phyloP scores from a whole-genome alignment of 192 early-diverging fungal genomes.

The Coemansia pectinata region DNA sequence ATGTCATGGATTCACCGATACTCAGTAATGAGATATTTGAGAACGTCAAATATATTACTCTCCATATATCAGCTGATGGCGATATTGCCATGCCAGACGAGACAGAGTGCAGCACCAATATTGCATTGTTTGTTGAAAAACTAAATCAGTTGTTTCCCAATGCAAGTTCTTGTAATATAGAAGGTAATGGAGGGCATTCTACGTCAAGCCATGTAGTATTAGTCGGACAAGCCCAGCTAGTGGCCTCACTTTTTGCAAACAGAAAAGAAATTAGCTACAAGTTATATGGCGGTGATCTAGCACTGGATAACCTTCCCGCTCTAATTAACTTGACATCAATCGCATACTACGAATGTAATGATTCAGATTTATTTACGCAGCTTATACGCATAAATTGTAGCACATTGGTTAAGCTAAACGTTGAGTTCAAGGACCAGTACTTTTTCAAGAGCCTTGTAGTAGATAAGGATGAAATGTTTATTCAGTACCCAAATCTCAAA shows the following conservation, averaged over 20 bases:
- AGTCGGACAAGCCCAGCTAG: neutral
- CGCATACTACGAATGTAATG: neutral
- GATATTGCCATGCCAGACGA: neutral
- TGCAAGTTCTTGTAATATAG: neutral
- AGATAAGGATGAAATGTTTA: neutral
- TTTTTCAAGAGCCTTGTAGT: neutral
- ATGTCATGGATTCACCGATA: neutral
- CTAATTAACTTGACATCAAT: neutral
- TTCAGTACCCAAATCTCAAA: slow-evolving; percentile 2
- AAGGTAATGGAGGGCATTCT: too few species aligned
- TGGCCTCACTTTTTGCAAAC: neutral
- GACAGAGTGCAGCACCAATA: neutral
- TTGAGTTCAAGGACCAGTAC: neutral
- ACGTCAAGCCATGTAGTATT: neutral
- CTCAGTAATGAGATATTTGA: neutral
- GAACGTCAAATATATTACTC: neutral
- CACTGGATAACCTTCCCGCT: neutral
- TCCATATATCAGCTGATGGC: neutral
- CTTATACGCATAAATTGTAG: neutral
- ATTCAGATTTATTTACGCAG: neutral
- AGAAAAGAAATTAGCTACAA: neutral
- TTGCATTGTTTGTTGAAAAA: neutral
- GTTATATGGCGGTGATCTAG: neutral
- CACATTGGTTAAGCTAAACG: neutral
- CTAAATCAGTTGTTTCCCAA: neutral